Evolutionary conservation across 129 eudicot species (phyloP).

Genomic region (Flaveria trinervia): DNA sequence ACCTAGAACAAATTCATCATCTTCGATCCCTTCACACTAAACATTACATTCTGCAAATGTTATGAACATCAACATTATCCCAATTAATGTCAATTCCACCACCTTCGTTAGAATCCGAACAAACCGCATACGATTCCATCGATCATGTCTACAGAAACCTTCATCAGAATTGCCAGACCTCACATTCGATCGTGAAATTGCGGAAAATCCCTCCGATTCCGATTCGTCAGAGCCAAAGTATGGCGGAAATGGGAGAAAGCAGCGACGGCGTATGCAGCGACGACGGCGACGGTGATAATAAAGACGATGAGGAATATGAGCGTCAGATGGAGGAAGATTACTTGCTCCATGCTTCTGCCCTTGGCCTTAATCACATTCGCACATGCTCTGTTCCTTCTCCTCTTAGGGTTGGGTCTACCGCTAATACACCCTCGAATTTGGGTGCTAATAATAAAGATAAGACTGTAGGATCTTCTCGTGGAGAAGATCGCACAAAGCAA

Average conservation of each 20-base stretch:
- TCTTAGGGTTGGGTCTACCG: conserved; percentile 34
- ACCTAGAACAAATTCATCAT: conserved; percentile 27
- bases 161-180: conserved; percentile 39
- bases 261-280: conserved; percentile 24
- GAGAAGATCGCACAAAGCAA: conserved; percentile 17
- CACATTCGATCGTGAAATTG: conserved; percentile 52
- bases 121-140: conserved; percentile 36
- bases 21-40: conserved; percentile 1
- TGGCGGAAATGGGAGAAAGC: conserved; percentile 37
- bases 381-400: conserved; percentile 74
- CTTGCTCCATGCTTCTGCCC: conserved; percentile 55
- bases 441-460: conserved; percentile 27
- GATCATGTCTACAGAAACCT: conserved; percentile 46
- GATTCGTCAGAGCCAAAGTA: conserved; percentile 44
- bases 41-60: conserved; percentile 26
- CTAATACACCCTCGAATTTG: conserved; percentile 36
- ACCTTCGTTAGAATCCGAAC: conserved; percentile 37
- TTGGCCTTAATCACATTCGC: conserved; percentile 80
- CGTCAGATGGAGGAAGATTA: conserved; percentile 43
- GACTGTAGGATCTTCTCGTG: conserved; percentile 22
- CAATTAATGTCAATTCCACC: conserved; percentile 53
- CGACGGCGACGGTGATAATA: conserved; percentile 33
- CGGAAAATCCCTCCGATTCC: conserved; percentile 74
- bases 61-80: conserved; percentile 14
- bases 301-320: conserved; percentile 31